Base-by-base conservation (phyloP, 106 monocot species). In the Alisma plantagoaquatica region DNA sequence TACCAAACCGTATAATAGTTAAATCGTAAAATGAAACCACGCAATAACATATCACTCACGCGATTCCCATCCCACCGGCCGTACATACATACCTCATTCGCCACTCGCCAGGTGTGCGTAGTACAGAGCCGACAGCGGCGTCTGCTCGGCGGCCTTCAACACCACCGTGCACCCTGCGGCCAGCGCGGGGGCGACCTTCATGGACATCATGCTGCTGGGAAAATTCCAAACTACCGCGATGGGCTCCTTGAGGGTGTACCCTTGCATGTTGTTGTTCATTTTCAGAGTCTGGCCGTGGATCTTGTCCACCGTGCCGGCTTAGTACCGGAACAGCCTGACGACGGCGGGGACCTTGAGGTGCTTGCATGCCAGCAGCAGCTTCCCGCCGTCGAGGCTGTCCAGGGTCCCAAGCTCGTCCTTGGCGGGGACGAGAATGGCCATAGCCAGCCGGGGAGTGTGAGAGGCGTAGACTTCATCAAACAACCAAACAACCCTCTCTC, bases 111-210 rank as follows among this genome's bases (percentile, higher is more conserved):
- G 55, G 42, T 80, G 32, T 16, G 80, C 81, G 19, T 63, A 75
- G 69, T 57, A 77, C 16, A 86, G 77, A 4, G 86, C 77, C 1
- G 81, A 71, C 31, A 86, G 71, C 0, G 81, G 77, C 15, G 77
- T 74, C 46, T 86, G 86, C 70, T 86, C 86, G 7, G 86, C 86
- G 0, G 86, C 81, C 67, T 86, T 86, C 53, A 86, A 48, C 53
- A 86, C 53, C 11, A 81, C 30, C 52, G 86, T 81, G 71, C 86
- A 86, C 6, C 86, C 86, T 8, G 68, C 77, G 33, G 86, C 81
- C 54, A 86, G 63, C 2, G 86, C 86, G 0, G 86, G 81, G 53
- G 54, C 41, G 31, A 77, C 81, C 74, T 86, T 86, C 25, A 65
- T 4, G 71, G 70, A 71, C 56, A 86, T 81, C 68, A 77, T 64